phyloP scores from a whole-genome alignment of 2,329 filamentous ascomycete species.

The Gaeumannomyces tritici region DNA sequence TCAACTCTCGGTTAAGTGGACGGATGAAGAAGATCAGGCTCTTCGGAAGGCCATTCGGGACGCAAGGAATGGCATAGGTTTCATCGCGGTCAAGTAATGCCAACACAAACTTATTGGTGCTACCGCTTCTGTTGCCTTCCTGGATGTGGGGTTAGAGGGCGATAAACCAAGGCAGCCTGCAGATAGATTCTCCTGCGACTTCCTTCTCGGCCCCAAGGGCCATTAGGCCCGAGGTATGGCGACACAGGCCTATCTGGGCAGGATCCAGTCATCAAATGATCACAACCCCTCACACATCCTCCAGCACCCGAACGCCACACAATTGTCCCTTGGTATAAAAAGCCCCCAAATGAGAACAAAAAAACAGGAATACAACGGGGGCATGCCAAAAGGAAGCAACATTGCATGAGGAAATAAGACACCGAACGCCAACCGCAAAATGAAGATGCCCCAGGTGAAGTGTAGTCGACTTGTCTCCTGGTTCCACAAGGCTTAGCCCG shows the following conservation, averaged over 20 bases:
- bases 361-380: too few relatives aligned
- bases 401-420: background rate
- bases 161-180: background rate
- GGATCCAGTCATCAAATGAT: background rate
- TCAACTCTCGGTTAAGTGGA: constrained; percentile 57
- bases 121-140: too few relatives aligned
- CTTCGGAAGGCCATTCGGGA: constrained; percentile 45
- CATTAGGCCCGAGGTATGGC: too few relatives aligned
- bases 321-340: background rate
- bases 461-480: background rate
- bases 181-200: background rate
- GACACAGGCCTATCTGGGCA: background rate
- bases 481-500: background rate
- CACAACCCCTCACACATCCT: too few relatives aligned
- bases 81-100: constrained; percentile 53
- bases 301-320: background rate
- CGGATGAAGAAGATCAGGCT: constrained; percentile 54
- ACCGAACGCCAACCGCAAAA: background rate
- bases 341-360: too few relatives aligned
- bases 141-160: background rate
- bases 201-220: too few relatives aligned
- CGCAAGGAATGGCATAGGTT: constrained; percentile 54
- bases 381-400: background rate
- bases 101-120: too few relatives aligned
- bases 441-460: background rate